Base-by-base conservation (phyloP, 1,284 basidiomycete genomes). In the Abortiporus biennis region DNA sequence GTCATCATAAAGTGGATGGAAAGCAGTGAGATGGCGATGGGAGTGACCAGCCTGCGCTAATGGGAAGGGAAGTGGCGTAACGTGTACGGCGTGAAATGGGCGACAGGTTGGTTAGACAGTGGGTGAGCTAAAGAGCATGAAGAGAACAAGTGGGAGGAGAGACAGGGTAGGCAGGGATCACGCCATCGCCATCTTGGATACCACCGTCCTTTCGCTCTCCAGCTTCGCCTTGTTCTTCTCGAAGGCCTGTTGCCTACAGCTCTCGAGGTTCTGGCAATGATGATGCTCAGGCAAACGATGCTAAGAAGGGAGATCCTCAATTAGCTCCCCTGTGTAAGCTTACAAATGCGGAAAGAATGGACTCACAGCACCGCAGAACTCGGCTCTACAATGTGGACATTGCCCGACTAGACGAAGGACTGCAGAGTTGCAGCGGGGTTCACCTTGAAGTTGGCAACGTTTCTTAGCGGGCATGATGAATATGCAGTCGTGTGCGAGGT, bases 231-330 rank as follows among this genome's bases (percentile, higher is more conserved):
- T 90, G 71, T 91, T 91, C 57, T 78, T 74, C 54, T 89, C 79
- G 59, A 90, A 91, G 11, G 89, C 88, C 61, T 87, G 82, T 61
- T 88, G 82, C 52, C 81, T 69, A 64, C 88, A 91, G 59, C 81
- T 80, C 59, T 85, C 81, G 47, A 92, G 67, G 48, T 88, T 82
- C 52, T 75, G 72, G 66, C 86, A 90, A 49, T 73, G 73, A 58
- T 91, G 87, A 54, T 85, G 84, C 58, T 90, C 87, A 6, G 87
- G 87, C 52, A 89, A 71, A 52, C 87, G 86, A 58, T 90, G 87
- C 87, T 90, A 52, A 34, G 32, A 39, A 38, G 24, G 40, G 37
- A 39, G 35, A 38, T 24, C 36, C 37, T 29, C 5, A 21, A 30
- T 33, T 30, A 19, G 23, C 25, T 43, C 19, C n/a, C n/a, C n/a